Evolutionary conservation across 78 protist species (phyloP).

Genomic region (Isochrysis galbana): DNA sequence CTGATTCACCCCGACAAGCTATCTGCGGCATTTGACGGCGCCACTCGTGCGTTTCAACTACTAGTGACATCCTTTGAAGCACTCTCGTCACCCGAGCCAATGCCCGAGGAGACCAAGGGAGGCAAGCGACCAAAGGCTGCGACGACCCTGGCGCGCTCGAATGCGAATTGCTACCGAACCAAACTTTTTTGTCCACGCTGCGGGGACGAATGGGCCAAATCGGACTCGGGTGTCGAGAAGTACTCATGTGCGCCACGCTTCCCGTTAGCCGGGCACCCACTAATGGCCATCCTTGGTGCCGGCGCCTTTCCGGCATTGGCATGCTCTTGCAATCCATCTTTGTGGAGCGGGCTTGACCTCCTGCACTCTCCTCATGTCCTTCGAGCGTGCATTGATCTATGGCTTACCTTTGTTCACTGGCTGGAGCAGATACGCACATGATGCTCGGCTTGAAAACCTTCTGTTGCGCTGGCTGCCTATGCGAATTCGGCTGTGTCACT

Average conservation of each 20-base stretch:
- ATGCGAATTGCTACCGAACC: not conserved
- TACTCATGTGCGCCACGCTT: no score
- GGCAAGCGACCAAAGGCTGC: no score
- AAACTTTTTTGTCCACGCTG: not conserved
- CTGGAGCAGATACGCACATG: no score
- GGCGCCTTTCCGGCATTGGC: no score
- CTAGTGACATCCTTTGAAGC: not conserved
- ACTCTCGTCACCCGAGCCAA: not conserved
- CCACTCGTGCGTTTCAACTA: not conserved
- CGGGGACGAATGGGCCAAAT: not conserved
- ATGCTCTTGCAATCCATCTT: no score
- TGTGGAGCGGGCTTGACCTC: no score
- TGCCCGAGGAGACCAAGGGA: not conserved
- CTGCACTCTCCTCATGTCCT: no score
- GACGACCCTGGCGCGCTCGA: not conserved
- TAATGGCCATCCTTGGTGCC: no score
- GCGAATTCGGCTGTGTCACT: slow-evolving; percentile 4
- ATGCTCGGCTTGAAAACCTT: not conserved
- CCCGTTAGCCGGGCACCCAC: no score
- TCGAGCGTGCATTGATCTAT: no score
- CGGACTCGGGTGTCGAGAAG: not conserved
- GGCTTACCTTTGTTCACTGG: no score
- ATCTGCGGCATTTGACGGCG: not conserved
- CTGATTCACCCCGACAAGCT: slow-evolving; percentile 17
- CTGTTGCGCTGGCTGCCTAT: not conserved